phyloP scores from a whole-genome alignment of 805 yeast genomes.

The Sugiyamaella lignohabitans region DNA sequence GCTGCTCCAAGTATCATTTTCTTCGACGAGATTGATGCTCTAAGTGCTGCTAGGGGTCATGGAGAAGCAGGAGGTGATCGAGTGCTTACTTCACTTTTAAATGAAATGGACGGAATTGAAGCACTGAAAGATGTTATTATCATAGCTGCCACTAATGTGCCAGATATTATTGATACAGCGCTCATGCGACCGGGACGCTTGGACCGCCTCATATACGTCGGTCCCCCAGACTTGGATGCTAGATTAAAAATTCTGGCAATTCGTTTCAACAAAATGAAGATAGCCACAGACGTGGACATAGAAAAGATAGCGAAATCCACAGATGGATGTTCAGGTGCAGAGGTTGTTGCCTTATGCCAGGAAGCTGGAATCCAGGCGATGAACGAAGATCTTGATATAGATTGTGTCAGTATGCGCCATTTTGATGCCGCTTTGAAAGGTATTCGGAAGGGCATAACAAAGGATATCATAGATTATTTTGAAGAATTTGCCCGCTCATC shows the following conservation, averaged over 20 bases:
- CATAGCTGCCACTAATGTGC: constrained; percentile 94
- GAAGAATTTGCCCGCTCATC: constrained; percentile 17
- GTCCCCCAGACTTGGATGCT: constrained; percentile 83
- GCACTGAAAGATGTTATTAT: constrained; percentile 88
- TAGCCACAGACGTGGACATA: constrained; percentile 45
- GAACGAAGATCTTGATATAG: constrained; percentile 56
- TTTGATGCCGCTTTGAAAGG: constrained; percentile 64
- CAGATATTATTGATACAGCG: constrained; percentile 89
- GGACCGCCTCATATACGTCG: constrained; percentile 87
- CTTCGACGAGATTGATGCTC: constrained; percentile 95
- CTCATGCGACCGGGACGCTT: constrained; percentile 91
- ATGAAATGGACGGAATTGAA: constrained; percentile 97
- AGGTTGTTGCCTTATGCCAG: constrained; percentile 83
- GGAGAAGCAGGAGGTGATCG: constrained; percentile 59
- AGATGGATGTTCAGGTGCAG: constrained; percentile 96
- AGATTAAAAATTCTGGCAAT: constrained; percentile 71
- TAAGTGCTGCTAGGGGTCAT: constrained; percentile 66
- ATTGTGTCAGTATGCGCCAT: constrained; percentile 53
- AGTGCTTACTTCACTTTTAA: constrained; percentile 82
- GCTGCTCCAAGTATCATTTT: constrained; percentile 92
- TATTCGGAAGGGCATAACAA: constrained; percentile 72
- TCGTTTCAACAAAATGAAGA: constrained; percentile 57
- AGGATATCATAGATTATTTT: constrained; percentile 77
- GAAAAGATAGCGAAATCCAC: constrained; percentile 53
- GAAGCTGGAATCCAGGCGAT: constrained; percentile 95